Evolutionary conservation across 176 grass and related monocot species (phyloP).

Genomic region (Areca catechu): DNA sequence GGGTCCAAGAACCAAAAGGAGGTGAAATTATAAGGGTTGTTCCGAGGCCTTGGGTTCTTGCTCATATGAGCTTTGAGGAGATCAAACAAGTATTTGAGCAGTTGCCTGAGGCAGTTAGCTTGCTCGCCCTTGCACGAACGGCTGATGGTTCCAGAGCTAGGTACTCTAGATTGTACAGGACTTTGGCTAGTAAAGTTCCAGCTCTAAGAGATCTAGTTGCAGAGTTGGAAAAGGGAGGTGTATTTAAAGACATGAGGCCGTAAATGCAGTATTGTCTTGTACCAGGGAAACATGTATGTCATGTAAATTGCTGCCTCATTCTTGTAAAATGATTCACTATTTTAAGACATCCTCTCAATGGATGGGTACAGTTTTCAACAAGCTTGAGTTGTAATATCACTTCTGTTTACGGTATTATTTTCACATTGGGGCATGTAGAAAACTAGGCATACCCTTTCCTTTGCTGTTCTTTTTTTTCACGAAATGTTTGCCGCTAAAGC

Average conservation of each 20-base stretch:
- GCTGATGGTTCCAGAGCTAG: slow-evolving; percentile 89
- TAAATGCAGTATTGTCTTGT: slow-evolving; percentile 20
- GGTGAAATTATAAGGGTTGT: slow-evolving; percentile 73
- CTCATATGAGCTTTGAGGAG: slow-evolving; percentile 79
- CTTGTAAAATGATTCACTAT: no score
- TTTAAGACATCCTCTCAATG: no score
- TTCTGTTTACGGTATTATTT: no score
- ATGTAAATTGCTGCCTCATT: no score
- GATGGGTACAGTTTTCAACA: no score
- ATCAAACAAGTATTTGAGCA: slow-evolving; percentile 66
- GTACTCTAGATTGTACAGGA: slow-evolving; percentile 97
- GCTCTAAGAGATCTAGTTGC: slow-evolving; percentile 78
- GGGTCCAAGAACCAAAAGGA: slow-evolving; percentile 80
- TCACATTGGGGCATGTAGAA: no score
- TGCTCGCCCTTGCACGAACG: slow-evolving; percentile 89
- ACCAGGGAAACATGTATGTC: no score
- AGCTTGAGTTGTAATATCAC: no score
- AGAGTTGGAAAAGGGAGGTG: slow-evolving; percentile 71
- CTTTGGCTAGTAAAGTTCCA: slow-evolving; percentile 83
- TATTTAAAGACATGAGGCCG: slow-evolving; percentile 81
- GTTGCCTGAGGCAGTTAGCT: slow-evolving; percentile 88
- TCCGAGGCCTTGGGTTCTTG: slow-evolving; percentile 73
- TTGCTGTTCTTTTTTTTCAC: no score
- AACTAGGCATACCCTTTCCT: no score
- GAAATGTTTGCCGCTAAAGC: no score